A percentile compares a stretch with the other conserved stretches of the same genome.
Conservation (phyloP, 176 grass and related monocot genomes). For the Elaeis guineensis region DNA sequence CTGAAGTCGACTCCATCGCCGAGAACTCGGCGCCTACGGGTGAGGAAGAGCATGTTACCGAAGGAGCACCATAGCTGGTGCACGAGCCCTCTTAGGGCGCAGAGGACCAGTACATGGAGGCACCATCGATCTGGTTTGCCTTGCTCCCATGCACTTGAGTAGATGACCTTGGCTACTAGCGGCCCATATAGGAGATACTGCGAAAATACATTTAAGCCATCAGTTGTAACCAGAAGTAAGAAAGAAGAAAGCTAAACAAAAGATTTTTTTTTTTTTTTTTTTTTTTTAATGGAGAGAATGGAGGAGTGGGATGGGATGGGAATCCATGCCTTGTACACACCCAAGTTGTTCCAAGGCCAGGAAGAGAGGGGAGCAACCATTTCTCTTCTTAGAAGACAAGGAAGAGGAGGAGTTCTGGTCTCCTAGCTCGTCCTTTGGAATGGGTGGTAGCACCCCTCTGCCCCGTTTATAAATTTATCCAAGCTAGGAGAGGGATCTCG, state of each 20-base stretch:
- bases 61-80: constrained; percentile 53
- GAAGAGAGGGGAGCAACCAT: constrained; percentile 56
- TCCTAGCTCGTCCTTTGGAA: too few relatives aligned
- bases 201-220: not conserved
- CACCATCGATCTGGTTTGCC: constrained; percentile 53
- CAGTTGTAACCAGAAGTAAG: too few relatives aligned
- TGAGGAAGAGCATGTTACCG: constrained; percentile 79
- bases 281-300: too few relatives aligned
- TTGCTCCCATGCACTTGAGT: constrained; percentile 46
- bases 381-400: not conserved
- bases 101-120: constrained; percentile 52
- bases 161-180: constrained; percentile 44
- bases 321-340: constrained; percentile 55
- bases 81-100: constrained; percentile 29
- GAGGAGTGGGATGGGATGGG: not conserved
- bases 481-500: too few relatives aligned
- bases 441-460: too few relatives aligned
- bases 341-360: constrained; percentile 87
- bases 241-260: not conserved
- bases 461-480: too few relatives aligned
- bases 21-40: constrained; percentile 43
- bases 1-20: constrained; percentile 56
- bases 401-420: too few relatives aligned
- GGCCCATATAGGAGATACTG: constrained; percentile 66
- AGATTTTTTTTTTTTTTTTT: too few relatives aligned